Evolutionary conservation across 768 basidiomycete species (phyloP), one percentile per base, ranked within the genome.

Genomic region (Auricularia sp.): DNA sequence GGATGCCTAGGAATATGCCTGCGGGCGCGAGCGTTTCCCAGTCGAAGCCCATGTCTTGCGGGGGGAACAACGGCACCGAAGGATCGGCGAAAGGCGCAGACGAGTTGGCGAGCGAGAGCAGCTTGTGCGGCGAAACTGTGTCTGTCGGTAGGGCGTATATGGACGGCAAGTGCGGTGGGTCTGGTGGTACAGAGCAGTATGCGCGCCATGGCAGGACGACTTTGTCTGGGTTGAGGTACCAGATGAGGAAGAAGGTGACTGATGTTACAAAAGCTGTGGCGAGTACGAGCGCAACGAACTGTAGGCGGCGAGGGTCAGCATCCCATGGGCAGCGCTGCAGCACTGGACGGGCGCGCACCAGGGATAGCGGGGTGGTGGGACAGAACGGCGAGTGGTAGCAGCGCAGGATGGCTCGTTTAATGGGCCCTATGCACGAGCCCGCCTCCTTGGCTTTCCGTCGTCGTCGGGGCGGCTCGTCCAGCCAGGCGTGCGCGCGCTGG

Each of bases 211-310:
- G 94, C 6, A 97, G 78, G 24, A 94, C 89, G 63, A 90, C 87
- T 75, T 97, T 98, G 81, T 98, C 96, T 65, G 94, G 95, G 73
- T 97, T 95, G 72, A 98, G 83, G 67, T 95, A 83, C 75, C 97
- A 90, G 72, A 94, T 94, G 76, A 98, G 82, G 64, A 92, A 79
- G 66, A 94, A 84, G 36, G 94, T 95, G 70, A 95, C 80, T 66
- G 86, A 85, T 66, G 92, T 85, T 63, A 90, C 90, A 73, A 97
- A 87, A 67, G 86, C 78, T 63, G 87, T 87, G 70, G 96, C 82
- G 64, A 94, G 78, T 67, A 94, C 80, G 70, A 92, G 79, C 35
- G 87, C 80, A 65, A 90, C 80, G 68, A 89, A 77, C 88, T 89
- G 65, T 39, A 39, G 61, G 10, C n/a, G 39, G 51, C 36, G 18